Conservation (phyloP, 345 rosid genomes). For the Odontarrhena argentea region DNA sequence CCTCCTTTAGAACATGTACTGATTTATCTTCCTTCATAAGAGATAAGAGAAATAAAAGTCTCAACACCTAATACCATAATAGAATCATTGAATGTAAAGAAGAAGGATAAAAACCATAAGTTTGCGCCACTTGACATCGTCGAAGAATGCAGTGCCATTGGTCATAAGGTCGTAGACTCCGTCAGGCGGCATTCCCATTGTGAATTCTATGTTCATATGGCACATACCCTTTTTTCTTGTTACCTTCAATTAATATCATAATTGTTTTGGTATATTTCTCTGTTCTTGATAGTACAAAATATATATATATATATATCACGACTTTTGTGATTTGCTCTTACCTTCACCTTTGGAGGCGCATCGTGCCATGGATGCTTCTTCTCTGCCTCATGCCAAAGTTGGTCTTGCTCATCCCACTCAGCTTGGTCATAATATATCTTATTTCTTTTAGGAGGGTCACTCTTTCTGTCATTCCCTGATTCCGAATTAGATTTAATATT, state of each 20-base stretch:
- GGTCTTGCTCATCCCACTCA: conserved; percentile 43
- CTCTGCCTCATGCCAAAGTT: conserved; percentile 54
- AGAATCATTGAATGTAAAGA: background rate
- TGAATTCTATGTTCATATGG: too few relatives aligned
- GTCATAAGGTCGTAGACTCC: background rate
- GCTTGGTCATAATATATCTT: conserved; percentile 38
- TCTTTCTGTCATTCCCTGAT: too few relatives aligned
- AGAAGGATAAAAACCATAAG: background rate
- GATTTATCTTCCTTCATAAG: too few relatives aligned
- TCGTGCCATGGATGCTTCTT: conserved; percentile 59
- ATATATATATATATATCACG: too few relatives aligned
- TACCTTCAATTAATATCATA: background rate
- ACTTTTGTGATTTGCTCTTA: conserved; percentile 5
- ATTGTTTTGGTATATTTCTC: background rate
- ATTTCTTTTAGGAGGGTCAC: too few relatives aligned
- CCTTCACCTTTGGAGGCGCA: conserved; percentile 58
- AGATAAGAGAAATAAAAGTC: background rate
- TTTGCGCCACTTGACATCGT: too few relatives aligned
- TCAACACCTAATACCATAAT: background rate
- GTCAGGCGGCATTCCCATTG: background rate
- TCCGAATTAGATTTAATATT: background rate
- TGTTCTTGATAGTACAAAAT: too few relatives aligned
- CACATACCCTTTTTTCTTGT: background rate
- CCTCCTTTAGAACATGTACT: too few relatives aligned
- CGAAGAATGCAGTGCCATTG: too few relatives aligned